Percentiles rank a stretch among this genome's conserved stretches.
phyloP scores from a whole-genome alignment of 139 green algal genomes.

The Chlamydomonas asymmetrica region DNA sequence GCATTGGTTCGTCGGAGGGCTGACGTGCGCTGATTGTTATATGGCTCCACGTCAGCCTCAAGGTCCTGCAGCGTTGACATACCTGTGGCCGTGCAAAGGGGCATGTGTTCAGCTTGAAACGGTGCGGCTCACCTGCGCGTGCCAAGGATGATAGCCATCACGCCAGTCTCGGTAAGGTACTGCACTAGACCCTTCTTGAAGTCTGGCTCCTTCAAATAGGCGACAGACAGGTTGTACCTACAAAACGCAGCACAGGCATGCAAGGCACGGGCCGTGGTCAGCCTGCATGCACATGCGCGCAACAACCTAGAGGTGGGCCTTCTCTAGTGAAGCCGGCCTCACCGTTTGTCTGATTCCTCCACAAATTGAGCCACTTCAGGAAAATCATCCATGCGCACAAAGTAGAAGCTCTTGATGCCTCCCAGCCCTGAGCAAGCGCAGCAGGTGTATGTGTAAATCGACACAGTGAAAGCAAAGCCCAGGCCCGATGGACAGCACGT shows the following conservation, averaged over 20 bases:
- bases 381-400: constrained; percentile 77
- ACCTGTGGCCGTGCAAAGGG: background rate
- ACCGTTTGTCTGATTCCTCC: constrained; percentile 35
- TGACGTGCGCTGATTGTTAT: too few relatives aligned
- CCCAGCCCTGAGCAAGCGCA: constrained; percentile 43
- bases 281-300: background rate
- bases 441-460: background rate
- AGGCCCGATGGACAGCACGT: too few relatives aligned
- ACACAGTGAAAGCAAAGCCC: background rate
- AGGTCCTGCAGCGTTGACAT: too few relatives aligned
- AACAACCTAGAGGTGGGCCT: too few relatives aligned
- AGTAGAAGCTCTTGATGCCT: constrained; percentile 78
- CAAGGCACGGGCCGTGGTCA: background rate
- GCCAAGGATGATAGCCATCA: constrained; percentile 79
- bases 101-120: background rate
- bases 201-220: constrained; percentile 59
- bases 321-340: too few relatives aligned
- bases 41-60: too few relatives aligned
- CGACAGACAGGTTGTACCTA: constrained; percentile 63
- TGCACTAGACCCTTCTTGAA: constrained; percentile 74
- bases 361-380: constrained; percentile 64
- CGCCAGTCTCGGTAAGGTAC: constrained; percentile 47
- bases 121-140: constrained; percentile 67
- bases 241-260: background rate
- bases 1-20: too few relatives aligned